Conservation (phyloP, 2,329 filamentous ascomycete genomes). For the Bipolaris sorokiniana region DNA sequence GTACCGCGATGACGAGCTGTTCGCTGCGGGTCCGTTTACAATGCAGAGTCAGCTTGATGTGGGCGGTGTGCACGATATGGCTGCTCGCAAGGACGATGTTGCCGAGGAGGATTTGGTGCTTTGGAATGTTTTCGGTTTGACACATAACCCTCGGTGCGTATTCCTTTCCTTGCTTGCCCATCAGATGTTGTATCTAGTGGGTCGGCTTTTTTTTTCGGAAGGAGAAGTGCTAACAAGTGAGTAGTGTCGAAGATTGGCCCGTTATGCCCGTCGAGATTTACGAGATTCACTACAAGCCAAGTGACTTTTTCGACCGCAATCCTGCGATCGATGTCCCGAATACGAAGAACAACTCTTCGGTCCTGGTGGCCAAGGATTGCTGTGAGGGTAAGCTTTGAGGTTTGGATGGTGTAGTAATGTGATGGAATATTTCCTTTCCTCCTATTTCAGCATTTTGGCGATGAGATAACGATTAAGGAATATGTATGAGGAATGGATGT, state of each 20-base stretch:
- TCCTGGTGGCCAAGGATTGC: conserved; percentile 39
- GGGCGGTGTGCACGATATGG: conserved; percentile 55
- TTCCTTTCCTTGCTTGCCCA: neutral
- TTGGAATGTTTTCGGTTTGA: conserved; percentile 59
- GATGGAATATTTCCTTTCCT: neutral
- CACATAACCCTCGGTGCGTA: conserved; percentile 56
- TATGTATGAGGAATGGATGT: no score
- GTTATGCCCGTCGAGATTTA: conserved; percentile 59
- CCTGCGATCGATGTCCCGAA: conserved; percentile 60
- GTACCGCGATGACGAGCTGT: conserved; percentile 60
- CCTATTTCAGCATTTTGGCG: neutral
- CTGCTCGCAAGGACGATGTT: conserved; percentile 51
- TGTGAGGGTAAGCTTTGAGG: conserved; percentile 29
- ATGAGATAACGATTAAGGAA: no score
- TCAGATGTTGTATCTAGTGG: neutral
- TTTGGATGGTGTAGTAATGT: neutral
- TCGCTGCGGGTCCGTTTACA: conserved; percentile 57
- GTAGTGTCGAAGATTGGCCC: conserved; percentile 56
- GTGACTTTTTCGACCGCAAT: conserved; percentile 62
- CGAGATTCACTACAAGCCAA: conserved; percentile 56
- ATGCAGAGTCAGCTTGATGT: conserved; percentile 53
- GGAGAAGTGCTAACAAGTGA: neutral
- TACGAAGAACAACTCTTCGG: conserved; percentile 39
- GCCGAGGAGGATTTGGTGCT: conserved; percentile 57
- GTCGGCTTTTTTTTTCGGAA: no score